Evolutionary conservation across 495 filamentous ascomycete species (phyloP), one percentile per base, ranked within the genome.

Genomic region (Chaetomium tenue): DNA sequence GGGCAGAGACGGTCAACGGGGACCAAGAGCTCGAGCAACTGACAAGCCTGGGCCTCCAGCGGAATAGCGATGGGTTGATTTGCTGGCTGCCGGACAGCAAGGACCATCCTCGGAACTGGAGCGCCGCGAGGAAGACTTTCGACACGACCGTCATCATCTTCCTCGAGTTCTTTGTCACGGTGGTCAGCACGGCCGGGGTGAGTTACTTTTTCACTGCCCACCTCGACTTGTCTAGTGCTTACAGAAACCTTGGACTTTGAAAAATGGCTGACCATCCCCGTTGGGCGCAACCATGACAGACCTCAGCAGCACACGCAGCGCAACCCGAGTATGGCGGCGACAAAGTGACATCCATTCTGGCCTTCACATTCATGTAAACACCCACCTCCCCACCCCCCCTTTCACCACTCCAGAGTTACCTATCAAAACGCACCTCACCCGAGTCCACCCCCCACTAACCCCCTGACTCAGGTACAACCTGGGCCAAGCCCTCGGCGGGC

Each of bases 111-210:
- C 51, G 51, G 8, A 54, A 54, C 51, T 54, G 51, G 51, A 54
- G 26, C 5, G 22, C 15, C n/a, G 26, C 6, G 51, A 30, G 51
- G 28, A 54, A 54, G 22, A 18, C 28, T 1, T 54, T 54, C 30
- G 51, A 54, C 51, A 54, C 51, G 51, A 54, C 51, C 2, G 51
- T 54, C 25, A 54, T 54, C 51, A 54, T 54, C 16, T 54, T 54
- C 51, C 28, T 54, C 15, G 51, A 54, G 26, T 54, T 54, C 28
- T 54, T 54, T 33, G 51, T 54, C 26, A 54, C 51, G 20, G 51
- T 54, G n/a, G 51, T 54, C 16, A 54, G 51, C 26, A 54, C 51
- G 11, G 51, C 51, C 51, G 51, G 51, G 6, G 51, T 54, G 26
- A 54, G 51, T 54, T 5, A 37, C 9, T n/a, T n/a, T n/a, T n/a